Base-by-base conservation (phyloP, 495 filamentous ascomycete species). In the Penicillium robsamsonii region DNA sequence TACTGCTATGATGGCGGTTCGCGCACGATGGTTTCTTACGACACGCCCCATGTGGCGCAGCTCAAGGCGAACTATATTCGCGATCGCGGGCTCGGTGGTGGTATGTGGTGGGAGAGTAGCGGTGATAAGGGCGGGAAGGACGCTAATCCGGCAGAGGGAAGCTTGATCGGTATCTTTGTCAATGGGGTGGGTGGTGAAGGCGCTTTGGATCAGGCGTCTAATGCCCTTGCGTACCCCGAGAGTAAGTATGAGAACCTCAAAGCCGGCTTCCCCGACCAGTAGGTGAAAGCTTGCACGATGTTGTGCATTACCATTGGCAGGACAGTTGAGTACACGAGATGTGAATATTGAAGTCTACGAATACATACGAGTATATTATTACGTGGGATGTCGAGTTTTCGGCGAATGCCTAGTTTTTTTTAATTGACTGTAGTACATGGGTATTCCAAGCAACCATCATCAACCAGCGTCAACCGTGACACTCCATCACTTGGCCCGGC, bases 21-120 rank as follows among this genome's bases (percentile, higher is more conserved):
- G 9, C 75, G 77, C 59, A 85, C 85, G 53, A 84, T 96, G 79
- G 74, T 97, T 30, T 81, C 81, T 30, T 97, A 92, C 66, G 93
- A 97, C 58, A 88, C 78, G 18, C 75, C 84, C 5, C 70, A 73
- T 17, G 82, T 85, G 59, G 84, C 79, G 4, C 64, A 73, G 22
- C 57, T 69, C 50, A 97, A 97, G 73, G 82, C 81, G 10, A 62
- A 76, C 29, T 97, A 86, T 58, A 81, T 96, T 48, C 72, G 73
- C 57, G 50, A 79, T 11, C 79, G 79, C 30, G 76, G 80, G 30
- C 80, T 96, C 6, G 92, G 89, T 24, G 92, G 94, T 13, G 88
- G 83, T 0, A 95, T 97, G 84, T 97, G 90, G 83, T 97, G 93
- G 94, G 93, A 97, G 74, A 86, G 84, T 33, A 91, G 86, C 65